Evolutionary conservation across 2,329 filamentous ascomycete genomes (phyloP), one percentile per base, ranked within the genome.

Genomic region (Talaromyces sp.): DNA sequence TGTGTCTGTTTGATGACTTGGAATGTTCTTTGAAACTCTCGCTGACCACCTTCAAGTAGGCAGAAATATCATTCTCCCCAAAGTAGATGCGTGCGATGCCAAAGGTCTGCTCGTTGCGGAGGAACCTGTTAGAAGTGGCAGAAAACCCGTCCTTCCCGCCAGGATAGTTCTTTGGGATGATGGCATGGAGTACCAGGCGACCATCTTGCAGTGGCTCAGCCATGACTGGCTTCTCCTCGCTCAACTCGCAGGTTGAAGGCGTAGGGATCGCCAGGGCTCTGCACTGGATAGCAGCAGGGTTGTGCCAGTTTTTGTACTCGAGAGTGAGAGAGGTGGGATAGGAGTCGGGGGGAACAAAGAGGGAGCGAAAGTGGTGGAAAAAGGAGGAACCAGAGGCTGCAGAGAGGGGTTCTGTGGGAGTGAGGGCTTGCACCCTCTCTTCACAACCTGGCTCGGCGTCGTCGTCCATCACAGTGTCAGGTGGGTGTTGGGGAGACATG

Each of bases 21-120:
- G 30, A 56, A 17, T 56, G 30, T 13, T 27, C 27, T 42, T 39
- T 56, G 8, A 36, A 56, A 7, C 6, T 42, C 13, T 60, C 52
- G 4, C 44, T 55, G 22, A 55, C 33, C 8, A n/a, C 15, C 13
- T 42, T 42, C 39, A 57, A 33, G 19, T 36, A 61, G 3, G n/a
- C 22, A 39, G 32, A 28, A 22, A 56, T 56, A 22, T 39, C 59
- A 8, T 28, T 19, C 33, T 52, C 28, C 8, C 44, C 53, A 17
- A 52, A 25, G 42, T 47, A 57, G n/a, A 61, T 51, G 11, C 4
- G 22, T 10, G 25, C 36, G 42, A 61, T 61, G 3, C 59, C 59
- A 49, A 57, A 57, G 1, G 33, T 30, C 11, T 44, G 17, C n/a
- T 27, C 25, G 8, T 53, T 30, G 25, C 49, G 49, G 17, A 53